These are phyloP conservation scores for Backusella morwellensis DNA, from an alignment of 192 early-diverging fungal species.

Conservation along the genomic window DNA sequence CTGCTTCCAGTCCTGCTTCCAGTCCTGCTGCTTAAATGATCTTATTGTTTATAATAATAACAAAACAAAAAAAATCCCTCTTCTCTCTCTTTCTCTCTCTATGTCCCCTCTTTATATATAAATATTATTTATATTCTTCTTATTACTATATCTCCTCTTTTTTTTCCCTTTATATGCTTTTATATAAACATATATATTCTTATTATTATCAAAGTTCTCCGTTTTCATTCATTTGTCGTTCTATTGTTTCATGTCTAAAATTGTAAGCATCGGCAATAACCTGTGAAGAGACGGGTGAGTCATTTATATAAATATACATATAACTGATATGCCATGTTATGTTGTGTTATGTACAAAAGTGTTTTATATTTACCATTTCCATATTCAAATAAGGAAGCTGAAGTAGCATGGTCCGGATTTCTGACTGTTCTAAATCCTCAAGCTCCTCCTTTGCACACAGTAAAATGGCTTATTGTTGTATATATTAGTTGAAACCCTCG, in stretches of 20 bases:
- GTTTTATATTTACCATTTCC: constrained; percentile 39
- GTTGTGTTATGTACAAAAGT: too few species aligned
- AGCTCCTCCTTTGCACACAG: constrained; percentile 67
- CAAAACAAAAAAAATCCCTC: background rate
- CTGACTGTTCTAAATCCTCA: constrained; percentile 87
- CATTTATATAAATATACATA: too few species aligned
- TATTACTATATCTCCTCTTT: background rate
- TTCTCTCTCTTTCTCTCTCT: background rate
- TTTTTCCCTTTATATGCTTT: background rate
- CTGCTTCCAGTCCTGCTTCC: background rate
- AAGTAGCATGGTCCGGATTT: constrained; percentile 80
- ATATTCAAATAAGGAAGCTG: constrained; percentile 73
- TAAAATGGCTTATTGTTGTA: constrained; percentile 58
- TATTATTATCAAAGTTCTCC: constrained; percentile 1
- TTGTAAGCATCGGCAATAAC: constrained; percentile 68
- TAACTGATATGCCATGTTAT: background rate
- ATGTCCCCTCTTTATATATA: background rate
- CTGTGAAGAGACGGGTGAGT: constrained; percentile 15
- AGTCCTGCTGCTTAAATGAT: background rate
- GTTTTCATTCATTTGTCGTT: constrained; percentile 52
- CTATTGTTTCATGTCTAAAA: constrained; percentile 64
- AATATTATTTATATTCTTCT: background rate
- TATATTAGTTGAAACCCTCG: background rate
- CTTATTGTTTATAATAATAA: background rate
- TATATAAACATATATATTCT: constrained; percentile 1